Evolutionary conservation across 148 eudicot genomes (phyloP).

Genomic region (Nepenthes mirabilis): DNA sequence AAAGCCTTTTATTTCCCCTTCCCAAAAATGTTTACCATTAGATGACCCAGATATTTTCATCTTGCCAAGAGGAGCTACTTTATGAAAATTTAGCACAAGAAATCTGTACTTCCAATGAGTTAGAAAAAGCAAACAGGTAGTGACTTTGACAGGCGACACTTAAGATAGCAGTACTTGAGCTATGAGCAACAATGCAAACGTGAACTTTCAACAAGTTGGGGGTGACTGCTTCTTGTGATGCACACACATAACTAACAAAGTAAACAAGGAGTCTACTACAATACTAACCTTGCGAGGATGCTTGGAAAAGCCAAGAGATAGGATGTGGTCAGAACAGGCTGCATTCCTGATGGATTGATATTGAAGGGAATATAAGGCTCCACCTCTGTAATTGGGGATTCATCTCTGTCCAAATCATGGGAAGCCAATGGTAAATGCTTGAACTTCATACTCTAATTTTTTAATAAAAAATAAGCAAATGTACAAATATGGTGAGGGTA

Average conservation of each 20-base stretch:
- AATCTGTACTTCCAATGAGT: no score
- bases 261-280: not conserved
- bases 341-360: conserved; percentile 98
- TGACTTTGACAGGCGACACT: no score
- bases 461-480: no score
- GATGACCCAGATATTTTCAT: no score
- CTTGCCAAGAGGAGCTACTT: no score
- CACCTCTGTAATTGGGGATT: conserved; percentile 75
- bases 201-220: no score
- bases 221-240: not conserved
- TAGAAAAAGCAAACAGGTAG: no score
- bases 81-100: no score
- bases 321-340: conserved; percentile 80
- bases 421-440: conserved; percentile 4
- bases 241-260: not conserved
- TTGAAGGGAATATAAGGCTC: conserved; percentile 97
- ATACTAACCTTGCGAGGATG: conserved; percentile 70
- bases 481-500: no score
- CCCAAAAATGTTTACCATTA: not conserved
- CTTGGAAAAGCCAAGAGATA: conserved; percentile 86
- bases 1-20: not conserved
- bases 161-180: no score
- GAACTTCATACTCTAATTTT: no score
- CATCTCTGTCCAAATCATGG: conserved; percentile 40
- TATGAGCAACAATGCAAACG: no score